Evolutionary conservation across 108 stramenopile species (phyloP), one percentile per base, ranked within the genome.

Genomic region (Cylindrotheca closterium): DNA sequence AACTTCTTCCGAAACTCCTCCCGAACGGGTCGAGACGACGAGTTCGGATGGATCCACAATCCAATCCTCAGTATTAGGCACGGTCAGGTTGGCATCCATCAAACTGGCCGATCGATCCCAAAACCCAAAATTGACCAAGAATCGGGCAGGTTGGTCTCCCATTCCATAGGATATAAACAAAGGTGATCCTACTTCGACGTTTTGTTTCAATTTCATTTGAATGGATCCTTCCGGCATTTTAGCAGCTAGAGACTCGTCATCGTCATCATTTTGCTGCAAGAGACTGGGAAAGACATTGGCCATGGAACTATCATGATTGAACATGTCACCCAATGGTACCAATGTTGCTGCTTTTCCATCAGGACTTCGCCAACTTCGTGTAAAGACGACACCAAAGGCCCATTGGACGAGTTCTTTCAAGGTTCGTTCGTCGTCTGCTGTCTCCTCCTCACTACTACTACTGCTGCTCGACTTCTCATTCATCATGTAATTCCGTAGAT

Each of bases 291-390:
- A 24, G 1, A 74, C 63, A 63, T 80, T 80, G 17, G 71, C 58
- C 18, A 32, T 22, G 51, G 50, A 27, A 8, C 51, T 30, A 51
- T 71, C 48, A 42, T 80, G 79, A 53, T 80, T 80, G 49, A 74
- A 71, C 51, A 74, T 65, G 62, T 80, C 79, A 10, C 68, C 79
- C 3, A 75, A 22, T 5, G 79, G 79, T 3, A 80, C 79, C 47
- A 75, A 61, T 27, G 34, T 49, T 18, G 70, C 70, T 1, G 63
- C 27, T 19, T 46, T 4, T 2, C 27, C 4, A 31, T 53, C 21
- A 12, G 31, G 48, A 19, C 51, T 66, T 61, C 71, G 55, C 63
- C 69, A 79, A 42, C 78, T 71, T 30, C 78, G 63, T 12, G 74
- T 79, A 19, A 60, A 66, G 37, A 42, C 79, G 12, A 80, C 79